phyloP scores from a whole-genome alignment of 768 basidiomycete genomes.

The Tricholomella constricta region DNA sequence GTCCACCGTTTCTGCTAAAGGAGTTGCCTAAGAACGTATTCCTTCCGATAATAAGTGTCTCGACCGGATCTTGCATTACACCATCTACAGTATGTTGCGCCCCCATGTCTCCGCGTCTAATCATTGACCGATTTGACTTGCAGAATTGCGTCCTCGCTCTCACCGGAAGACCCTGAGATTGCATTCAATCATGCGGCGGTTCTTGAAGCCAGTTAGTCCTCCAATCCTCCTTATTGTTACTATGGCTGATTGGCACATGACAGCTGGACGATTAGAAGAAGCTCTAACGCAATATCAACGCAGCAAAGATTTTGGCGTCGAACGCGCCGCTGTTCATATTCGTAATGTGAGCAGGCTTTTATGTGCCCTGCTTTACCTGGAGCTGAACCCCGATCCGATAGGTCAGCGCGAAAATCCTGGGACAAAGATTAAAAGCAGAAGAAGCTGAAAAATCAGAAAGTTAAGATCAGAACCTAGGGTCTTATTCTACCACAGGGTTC shows the following conservation, averaged over 20 bases:
- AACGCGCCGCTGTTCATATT: constrained; percentile 80
- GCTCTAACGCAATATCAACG: constrained; percentile 81
- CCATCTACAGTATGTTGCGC: constrained; percentile 67
- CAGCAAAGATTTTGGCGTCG: constrained; percentile 75
- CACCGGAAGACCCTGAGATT: constrained; percentile 89
- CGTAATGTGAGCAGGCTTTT: constrained; percentile 61
- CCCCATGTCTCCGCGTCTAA: constrained; percentile 27
- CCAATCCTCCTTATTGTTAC: constrained; percentile 13
- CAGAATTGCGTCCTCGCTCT: constrained; percentile 80
- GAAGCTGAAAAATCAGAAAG: constrained; percentile 39
- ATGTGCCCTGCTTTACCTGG: constrained; percentile 5
- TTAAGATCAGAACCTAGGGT: constrained; percentile 27
- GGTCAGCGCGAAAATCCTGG: constrained; percentile 82
- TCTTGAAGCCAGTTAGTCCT: constrained; percentile 78
- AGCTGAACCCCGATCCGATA: constrained; percentile 31
- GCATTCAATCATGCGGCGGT: constrained; percentile 91
- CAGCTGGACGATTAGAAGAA: constrained; percentile 80
- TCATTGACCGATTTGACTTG: constrained; percentile 33
- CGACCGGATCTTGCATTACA: constrained; percentile 86
- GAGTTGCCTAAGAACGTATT: constrained; percentile 6
- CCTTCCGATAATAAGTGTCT: constrained; percentile 43
- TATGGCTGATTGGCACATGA: constrained; percentile 25
- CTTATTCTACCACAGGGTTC: constrained; percentile 9
- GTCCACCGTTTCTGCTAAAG: constrained; percentile 6
- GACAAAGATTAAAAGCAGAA: constrained; percentile 56